Conservation (phyloP, 441 rosid species). For the Arabidopsis lyrata region DNA sequence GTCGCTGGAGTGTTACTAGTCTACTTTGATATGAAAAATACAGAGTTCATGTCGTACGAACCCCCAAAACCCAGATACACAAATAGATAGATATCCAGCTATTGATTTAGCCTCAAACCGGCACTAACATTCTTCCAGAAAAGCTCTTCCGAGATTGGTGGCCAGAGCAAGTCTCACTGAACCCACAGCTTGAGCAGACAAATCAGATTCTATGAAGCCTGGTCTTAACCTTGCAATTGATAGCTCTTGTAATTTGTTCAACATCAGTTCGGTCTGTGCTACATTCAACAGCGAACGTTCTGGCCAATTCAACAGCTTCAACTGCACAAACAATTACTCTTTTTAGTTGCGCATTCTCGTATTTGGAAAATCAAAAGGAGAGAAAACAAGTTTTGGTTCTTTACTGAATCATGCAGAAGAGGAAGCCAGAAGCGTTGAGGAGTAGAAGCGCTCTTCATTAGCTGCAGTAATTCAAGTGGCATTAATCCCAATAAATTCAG, state of each 20-base stretch:
- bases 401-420: slow-evolving; percentile 89
- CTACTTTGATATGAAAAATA: neutral
- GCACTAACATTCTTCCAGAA: slow-evolving; percentile 62
- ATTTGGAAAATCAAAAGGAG: neutral
- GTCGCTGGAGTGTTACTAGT: neutral
- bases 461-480: slow-evolving; percentile 56
- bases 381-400: slow-evolving; percentile 4
- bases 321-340: slow-evolving; percentile 45
- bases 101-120: neutral
- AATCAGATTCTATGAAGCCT: slow-evolving; percentile 63
- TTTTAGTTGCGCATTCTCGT: neutral
- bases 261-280: slow-evolving; percentile 69
- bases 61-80: neutral
- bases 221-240: slow-evolving; percentile 78
- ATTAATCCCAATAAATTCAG: slow-evolving; percentile 12
- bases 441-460: slow-evolving; percentile 87
- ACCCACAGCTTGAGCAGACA: slow-evolving; percentile 67
- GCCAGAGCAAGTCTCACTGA: slow-evolving; percentile 85
- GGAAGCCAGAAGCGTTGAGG: slow-evolving; percentile 96
- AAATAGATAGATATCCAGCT: neutral
- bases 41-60: neutral
- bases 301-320: slow-evolving; percentile 81
- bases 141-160: slow-evolving; percentile 86
- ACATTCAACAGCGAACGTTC: slow-evolving; percentile 73
- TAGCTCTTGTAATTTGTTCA: slow-evolving; percentile 85